A percentile compares a stretch with the other conserved stretches of the same genome.
Conservation (phyloP, 75 land plant genomes). For the Pinus tabuliformis region DNA sequence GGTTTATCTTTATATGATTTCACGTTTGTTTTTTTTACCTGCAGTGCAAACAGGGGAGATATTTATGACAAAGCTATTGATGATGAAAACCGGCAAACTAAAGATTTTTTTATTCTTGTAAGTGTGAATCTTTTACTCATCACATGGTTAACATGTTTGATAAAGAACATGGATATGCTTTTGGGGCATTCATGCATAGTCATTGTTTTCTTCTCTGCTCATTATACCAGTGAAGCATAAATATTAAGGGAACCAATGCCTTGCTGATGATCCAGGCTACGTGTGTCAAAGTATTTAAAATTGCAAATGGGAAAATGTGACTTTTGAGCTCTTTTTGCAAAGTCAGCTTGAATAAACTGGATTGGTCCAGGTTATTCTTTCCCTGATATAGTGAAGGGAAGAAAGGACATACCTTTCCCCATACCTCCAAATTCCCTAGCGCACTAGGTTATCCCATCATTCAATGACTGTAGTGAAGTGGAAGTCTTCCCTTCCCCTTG, state of each 20-base stretch:
- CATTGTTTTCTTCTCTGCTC: neutral
- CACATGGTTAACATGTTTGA: neutral
- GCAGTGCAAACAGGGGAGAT: conserved; percentile 90
- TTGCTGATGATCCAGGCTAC: neutral
- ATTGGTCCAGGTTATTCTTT: neutral
- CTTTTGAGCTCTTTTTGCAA: neutral
- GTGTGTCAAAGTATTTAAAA: neutral
- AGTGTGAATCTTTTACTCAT: conserved; percentile 7
- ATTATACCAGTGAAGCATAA: neutral
- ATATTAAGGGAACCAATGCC: neutral
- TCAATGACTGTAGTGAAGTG: no score
- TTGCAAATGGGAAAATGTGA: neutral
- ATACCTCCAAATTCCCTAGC: no score
- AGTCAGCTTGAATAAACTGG: neutral
- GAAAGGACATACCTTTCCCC: no score
- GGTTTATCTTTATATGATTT: neutral
- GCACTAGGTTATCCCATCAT: no score
- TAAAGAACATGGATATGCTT: neutral
- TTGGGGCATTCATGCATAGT: neutral
- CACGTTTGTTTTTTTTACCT: conserved; percentile 5
- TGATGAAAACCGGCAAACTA: conserved; percentile 53
- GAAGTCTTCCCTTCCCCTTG: no score
- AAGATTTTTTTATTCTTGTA: conserved; percentile 84
- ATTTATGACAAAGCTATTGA: conserved; percentile 74
- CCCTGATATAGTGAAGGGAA: neutral